Evolutionary conservation across 768 basidiomycete genomes (phyloP).

Genomic region (Lactifluus echinatus): DNA sequence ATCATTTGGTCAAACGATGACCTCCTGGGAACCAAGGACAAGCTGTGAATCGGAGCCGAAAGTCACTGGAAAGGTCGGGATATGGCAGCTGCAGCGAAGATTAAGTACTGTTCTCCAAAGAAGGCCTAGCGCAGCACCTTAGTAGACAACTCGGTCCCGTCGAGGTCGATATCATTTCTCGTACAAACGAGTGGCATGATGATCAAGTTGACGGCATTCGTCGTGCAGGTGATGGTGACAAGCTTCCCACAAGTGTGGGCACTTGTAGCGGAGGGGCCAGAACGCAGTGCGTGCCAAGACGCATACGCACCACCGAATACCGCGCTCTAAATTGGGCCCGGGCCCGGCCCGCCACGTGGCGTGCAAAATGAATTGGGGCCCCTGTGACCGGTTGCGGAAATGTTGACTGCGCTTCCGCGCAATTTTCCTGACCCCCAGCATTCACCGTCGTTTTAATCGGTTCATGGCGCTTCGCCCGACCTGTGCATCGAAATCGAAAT

Average conservation of each 20-base stretch:
- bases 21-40: neutral
- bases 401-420: neutral
- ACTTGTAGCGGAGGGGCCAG: neutral
- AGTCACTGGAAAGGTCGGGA: neutral
- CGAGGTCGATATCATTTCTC: neutral
- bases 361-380: neutral
- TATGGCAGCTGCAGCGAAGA: neutral
- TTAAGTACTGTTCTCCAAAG: neutral
- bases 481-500: constrained; percentile 33
- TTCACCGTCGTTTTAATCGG: constrained; percentile 7
- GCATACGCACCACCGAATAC: no score
- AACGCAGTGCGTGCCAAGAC: neutral
- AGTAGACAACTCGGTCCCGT: neutral
- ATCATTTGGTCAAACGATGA: neutral
- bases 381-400: neutral
- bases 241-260: neutral
- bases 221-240: neutral
- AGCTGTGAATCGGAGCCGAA: neutral
- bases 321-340: no score
- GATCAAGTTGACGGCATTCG: neutral
- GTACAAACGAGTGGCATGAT: neutral
- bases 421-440: neutral
- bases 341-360: constrained; percentile 1
- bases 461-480: constrained; percentile 24
- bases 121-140: neutral